Evolutionary conservation across 2,329 filamentous ascomycete genomes (phyloP).

Genomic region (Cladosporium sphaerospermum): DNA sequence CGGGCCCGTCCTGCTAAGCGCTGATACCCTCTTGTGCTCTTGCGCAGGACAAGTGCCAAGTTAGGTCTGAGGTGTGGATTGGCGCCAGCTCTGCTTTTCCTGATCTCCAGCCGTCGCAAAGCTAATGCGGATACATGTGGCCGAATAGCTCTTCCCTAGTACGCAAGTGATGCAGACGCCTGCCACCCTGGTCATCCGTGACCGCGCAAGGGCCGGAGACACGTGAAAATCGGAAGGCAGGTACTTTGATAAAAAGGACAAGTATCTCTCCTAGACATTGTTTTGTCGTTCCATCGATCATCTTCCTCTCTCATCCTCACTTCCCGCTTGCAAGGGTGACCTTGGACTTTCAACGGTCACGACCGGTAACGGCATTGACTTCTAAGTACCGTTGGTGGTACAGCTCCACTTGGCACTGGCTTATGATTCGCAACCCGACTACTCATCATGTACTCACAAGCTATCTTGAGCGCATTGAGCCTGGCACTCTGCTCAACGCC

Average conservation of each 20-base stretch:
- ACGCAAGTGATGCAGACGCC: conserved; percentile 3
- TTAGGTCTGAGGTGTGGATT: conserved; percentile 2
- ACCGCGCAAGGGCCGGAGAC: conserved; percentile 4
- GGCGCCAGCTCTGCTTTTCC: conserved; percentile 8
- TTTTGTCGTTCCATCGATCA: not conserved
- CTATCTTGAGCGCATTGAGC: conserved; percentile 13
- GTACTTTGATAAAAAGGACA: conserved; percentile 3
- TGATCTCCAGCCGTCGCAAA: conserved; percentile 7
- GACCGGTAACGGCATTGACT: conserved; percentile 1
- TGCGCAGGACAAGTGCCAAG: conserved; percentile 4
- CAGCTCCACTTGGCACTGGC: not conserved
- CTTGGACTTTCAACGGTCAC: conserved; percentile 4
- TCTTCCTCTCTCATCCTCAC: not conserved
- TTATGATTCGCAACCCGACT: not conserved
- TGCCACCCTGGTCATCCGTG: conserved; percentile 7
- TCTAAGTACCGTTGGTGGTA: conserved; percentile 1
- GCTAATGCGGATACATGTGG: conserved; percentile 7
- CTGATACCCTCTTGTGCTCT: conserved; percentile 9
- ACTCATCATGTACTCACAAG: conserved; percentile 3
- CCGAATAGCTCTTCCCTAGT: conserved; percentile 6
- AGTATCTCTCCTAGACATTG: conserved; percentile 1
- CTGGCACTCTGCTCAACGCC: conserved; percentile 16
- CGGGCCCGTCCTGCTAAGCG: conserved; percentile 4
- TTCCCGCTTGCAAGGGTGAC: not conserved
- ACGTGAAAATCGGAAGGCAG: conserved; percentile 1